phyloP scores from a whole-genome alignment of 1,284 basidiomycete genomes.

The Pyrrhoderma noxium region DNA sequence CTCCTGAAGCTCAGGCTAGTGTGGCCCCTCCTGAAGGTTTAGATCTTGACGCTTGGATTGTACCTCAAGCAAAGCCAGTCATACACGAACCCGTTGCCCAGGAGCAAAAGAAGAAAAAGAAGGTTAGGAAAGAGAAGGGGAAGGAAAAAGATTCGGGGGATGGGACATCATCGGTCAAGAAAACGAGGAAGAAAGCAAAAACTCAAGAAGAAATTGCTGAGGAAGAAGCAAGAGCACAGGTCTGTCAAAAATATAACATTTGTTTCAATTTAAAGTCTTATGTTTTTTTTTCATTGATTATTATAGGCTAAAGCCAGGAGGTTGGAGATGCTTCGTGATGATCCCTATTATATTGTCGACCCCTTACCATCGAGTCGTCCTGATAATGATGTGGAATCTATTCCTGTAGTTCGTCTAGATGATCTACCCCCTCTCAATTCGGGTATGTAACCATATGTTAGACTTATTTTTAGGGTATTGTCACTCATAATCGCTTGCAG shows the following conservation, averaged over 20 bases:
- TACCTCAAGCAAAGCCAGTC: constrained; percentile 50
- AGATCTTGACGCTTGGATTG: constrained; percentile 81
- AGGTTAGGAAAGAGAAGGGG: constrained; percentile 43
- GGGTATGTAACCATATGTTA: constrained; percentile 27
- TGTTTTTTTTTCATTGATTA: not conserved
- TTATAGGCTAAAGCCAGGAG: constrained; percentile 66
- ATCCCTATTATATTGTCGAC: constrained; percentile 84
- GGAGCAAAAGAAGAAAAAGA: constrained; percentile 31
- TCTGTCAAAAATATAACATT: not conserved
- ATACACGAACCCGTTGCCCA: constrained; percentile 25
- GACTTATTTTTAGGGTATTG: not conserved
- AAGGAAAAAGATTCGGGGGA: constrained; percentile 30
- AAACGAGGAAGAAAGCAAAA: constrained; percentile 32
- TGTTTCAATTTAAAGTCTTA: not conserved
- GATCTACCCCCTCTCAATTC: constrained; percentile 46
- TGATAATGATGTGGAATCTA: constrained; percentile 69
- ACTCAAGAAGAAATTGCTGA: constrained; percentile 12
- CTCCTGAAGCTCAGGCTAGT: constrained; percentile 68
- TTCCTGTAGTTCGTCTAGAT: constrained; percentile 79
- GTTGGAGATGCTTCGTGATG: constrained; percentile 65
- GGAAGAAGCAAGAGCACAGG: constrained; percentile 14
- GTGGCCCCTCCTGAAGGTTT: constrained; percentile 80
- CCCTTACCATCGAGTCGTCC: constrained; percentile 38
- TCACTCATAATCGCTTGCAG: constrained; percentile 18
- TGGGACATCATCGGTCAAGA: constrained; percentile 29